A percentile compares a stretch with the other conserved stretches of the same genome.
Evolutionary conservation across 176 grass and related monocot genomes (phyloP).

Genomic region (Saccharum officinarum): DNA sequence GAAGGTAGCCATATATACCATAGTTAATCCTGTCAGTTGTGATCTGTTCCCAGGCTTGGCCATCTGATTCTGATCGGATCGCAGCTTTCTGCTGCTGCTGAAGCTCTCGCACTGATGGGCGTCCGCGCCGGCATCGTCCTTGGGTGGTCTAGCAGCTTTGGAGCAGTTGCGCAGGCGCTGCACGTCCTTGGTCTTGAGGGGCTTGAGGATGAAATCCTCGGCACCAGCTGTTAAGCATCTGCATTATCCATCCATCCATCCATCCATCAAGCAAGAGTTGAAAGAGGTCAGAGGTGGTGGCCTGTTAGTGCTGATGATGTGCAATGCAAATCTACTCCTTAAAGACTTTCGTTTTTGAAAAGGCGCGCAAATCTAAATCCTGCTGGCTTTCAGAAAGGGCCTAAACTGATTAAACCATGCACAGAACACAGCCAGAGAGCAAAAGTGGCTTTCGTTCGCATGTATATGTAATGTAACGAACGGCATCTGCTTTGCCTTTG

Average conservation of each 20-base stretch:
- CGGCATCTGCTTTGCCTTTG: constrained; percentile 26
- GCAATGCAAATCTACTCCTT: constrained; percentile 22
- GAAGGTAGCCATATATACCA: constrained; percentile 28
- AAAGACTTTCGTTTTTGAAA: background rate
- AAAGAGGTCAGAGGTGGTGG: background rate
- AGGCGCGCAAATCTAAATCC: constrained; percentile 32
- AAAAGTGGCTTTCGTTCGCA: constrained; percentile 30
- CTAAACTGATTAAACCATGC: background rate
- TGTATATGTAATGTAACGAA: background rate
- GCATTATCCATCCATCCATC: background rate
- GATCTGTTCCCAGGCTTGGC: constrained; percentile 35
- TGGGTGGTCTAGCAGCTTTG: background rate
- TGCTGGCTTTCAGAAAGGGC: constrained; percentile 21
- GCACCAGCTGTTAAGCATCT: constrained; percentile 71
- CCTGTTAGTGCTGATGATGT: constrained; percentile 25
- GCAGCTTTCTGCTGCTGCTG: constrained; percentile 45
- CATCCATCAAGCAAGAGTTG: background rate
- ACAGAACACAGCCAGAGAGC: background rate
- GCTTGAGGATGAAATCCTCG: constrained; percentile 89
- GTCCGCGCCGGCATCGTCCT: background rate
- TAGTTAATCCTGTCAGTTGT: constrained; percentile 49
- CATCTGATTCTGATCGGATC: background rate
- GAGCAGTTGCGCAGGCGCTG: constrained; percentile 68
- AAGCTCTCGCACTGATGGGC: constrained; percentile 11
- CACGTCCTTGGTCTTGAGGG: constrained; percentile 65